phyloP scores from a whole-genome alignment of 176 grass and related monocot genomes.

The Carex littledalei region DNA sequence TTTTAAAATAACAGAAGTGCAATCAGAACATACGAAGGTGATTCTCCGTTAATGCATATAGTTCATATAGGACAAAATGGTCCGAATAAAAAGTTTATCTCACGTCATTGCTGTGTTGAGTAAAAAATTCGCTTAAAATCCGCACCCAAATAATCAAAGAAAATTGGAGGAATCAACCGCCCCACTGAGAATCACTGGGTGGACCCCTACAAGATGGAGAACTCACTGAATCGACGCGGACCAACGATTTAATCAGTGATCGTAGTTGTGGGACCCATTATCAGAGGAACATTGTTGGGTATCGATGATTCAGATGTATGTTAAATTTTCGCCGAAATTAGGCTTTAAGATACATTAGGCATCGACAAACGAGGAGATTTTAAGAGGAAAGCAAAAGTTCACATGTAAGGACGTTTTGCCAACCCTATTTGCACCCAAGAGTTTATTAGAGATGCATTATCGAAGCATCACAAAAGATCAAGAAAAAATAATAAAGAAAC shows the following conservation, averaged over 20 bases:
- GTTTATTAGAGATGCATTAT: not conserved
- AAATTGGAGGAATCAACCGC: conserved; percentile 11
- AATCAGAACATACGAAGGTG: too few species aligned
- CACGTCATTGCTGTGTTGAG: too few species aligned
- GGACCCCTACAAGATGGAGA: not conserved
- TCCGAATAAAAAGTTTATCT: too few species aligned
- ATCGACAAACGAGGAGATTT: not conserved
- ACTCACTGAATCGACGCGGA: not conserved
- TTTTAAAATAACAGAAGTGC: too few species aligned
- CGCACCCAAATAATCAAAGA: not conserved
- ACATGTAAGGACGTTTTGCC: not conserved
- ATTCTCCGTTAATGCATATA: too few species aligned
- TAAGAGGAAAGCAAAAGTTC: not conserved
- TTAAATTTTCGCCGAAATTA: not conserved
- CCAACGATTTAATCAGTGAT: not conserved
- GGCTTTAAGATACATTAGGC: too few species aligned
- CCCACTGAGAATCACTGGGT: not conserved
- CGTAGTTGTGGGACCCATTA: not conserved
- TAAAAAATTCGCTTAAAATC: too few species aligned
- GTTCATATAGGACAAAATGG: too few species aligned
- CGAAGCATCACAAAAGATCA: not conserved
- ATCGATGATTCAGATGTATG: not conserved
- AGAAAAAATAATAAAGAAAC: not conserved
- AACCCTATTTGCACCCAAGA: not conserved
- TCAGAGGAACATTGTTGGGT: not conserved